These are phyloP conservation scores for Chalaropsis ovoidea DNA, from an alignment of 2,329 filamentous ascomycete genomes.

Conservation along the genomic window DNA sequence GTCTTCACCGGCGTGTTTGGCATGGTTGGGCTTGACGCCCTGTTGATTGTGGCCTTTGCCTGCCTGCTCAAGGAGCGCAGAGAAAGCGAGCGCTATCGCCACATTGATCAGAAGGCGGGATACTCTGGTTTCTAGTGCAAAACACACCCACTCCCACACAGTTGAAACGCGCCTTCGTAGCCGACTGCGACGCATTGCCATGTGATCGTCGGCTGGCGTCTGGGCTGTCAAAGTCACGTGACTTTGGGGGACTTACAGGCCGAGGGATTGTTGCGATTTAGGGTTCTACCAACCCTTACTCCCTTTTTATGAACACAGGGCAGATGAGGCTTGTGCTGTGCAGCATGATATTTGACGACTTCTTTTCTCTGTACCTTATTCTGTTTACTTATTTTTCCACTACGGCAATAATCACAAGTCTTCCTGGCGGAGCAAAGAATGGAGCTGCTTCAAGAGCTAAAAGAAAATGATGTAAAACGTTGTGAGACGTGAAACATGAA, in stretches of 20 bases:
- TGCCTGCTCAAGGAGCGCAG: constrained; percentile 73
- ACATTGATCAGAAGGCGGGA: constrained; percentile 71
- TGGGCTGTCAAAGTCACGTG: background rate
- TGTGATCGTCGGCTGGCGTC: background rate
- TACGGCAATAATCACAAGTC: background rate
- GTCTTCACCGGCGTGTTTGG: constrained; percentile 74
- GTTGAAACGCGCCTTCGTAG: background rate
- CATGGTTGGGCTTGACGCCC: constrained; percentile 59
- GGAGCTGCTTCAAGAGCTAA: background rate
- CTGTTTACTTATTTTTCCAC: background rate
- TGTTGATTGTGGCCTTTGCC: constrained; percentile 59
- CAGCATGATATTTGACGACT: background rate
- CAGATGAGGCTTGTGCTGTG: background rate
- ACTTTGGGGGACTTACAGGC: no score
- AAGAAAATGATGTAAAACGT: background rate
- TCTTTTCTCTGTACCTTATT: constrained; percentile 14
- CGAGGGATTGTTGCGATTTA: background rate
- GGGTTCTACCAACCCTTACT: background rate
- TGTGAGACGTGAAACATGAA: background rate
- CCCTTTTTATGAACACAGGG: background rate
- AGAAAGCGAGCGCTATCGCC: constrained; percentile 65
- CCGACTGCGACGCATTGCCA: background rate
- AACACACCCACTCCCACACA: background rate
- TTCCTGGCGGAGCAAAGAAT: constrained; percentile 1
- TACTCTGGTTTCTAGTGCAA: constrained; percentile 38